phyloP scores from a whole-genome alignment of 2,329 filamentous ascomycete genomes.

The Trichophyton benhamiae region DNA sequence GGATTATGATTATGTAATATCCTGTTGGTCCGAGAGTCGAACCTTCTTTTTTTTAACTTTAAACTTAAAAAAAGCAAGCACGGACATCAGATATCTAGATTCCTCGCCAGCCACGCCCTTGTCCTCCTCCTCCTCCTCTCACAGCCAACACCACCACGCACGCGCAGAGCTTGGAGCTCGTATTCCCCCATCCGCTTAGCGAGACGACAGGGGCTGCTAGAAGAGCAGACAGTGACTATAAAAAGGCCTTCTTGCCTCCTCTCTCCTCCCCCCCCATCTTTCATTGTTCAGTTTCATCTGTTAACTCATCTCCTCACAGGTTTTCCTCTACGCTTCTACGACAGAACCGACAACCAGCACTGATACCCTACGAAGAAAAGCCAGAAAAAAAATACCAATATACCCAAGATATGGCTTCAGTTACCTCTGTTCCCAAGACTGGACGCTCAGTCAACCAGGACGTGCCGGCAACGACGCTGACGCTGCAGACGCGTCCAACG shows the following conservation, averaged over 20 bases:
- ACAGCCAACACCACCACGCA: not conserved
- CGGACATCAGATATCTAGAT: not conserved
- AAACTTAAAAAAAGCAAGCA: not conserved
- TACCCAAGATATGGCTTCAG: not conserved
- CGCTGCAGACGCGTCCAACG: slow-evolving; percentile 8
- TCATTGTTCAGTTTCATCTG: not conserved
- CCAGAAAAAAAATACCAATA: too few relatives aligned
- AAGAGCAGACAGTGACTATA: not conserved
- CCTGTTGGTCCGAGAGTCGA: not conserved
- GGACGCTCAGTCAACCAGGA: slow-evolving; percentile 10
- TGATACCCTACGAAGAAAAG: not conserved
- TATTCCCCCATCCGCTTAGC: not conserved
- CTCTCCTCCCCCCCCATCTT: not conserved
- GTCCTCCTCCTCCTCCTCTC: not conserved
- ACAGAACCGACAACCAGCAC: not conserved
- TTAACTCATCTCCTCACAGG: not conserved
- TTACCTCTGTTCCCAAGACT: slow-evolving; percentile 1
- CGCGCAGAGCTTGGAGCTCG: not conserved
- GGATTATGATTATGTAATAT: slow-evolving; percentile 4
- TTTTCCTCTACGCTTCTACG: not conserved
- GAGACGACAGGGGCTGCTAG: not conserved
- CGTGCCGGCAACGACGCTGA: slow-evolving; percentile 6
- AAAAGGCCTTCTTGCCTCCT: not conserved
- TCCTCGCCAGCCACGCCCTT: not conserved
- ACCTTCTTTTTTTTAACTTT: not conserved